These are phyloP conservation scores for Imleria badia DNA, from an alignment of 768 basidiomycete genomes.

Conservation along the genomic window DNA sequence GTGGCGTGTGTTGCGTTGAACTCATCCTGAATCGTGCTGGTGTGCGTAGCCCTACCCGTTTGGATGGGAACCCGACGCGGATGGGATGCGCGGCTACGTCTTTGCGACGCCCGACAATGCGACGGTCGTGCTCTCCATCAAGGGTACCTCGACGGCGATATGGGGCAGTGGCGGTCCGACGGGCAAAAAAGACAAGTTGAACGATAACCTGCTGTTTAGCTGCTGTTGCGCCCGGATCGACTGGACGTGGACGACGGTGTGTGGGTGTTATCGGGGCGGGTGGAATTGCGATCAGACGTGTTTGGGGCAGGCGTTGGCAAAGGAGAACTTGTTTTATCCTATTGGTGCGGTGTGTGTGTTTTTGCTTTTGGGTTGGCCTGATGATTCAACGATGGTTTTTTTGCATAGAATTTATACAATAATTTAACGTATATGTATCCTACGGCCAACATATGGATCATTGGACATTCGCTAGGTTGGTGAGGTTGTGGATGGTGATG, in stretches of 20 bases:
- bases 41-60: conserved; percentile 54
- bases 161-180: conserved; percentile 81
- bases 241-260: conserved; percentile 93
- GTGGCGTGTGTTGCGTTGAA: too few relatives aligned
- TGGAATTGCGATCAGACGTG: conserved; percentile 84
- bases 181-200: conserved; percentile 87
- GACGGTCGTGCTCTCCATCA: conserved; percentile 86
- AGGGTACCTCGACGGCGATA: conserved; percentile 83
- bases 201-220: conserved; percentile 90
- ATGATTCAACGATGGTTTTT: not conserved
- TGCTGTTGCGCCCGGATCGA: conserved; percentile 94
- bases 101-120: conserved; percentile 82
- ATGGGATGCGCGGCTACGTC: conserved; percentile 90
- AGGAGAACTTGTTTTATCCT: conserved; percentile 86
- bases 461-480: conserved; percentile 64
- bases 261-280: conserved; percentile 79
- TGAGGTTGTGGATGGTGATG: conserved; percentile 33
- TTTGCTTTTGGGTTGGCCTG: not conserved
- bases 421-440: conserved; percentile 94
- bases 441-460: conserved; percentile 84
- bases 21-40: too few relatives aligned
- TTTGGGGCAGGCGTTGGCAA: conserved; percentile 68
- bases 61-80: conserved; percentile 88
- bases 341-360: conserved; percentile 71
- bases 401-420: conserved; percentile 84